Conservation (phyloP, 495 filamentous ascomycete genomes). For the Aspergillus sclerotiicarbonarius region DNA sequence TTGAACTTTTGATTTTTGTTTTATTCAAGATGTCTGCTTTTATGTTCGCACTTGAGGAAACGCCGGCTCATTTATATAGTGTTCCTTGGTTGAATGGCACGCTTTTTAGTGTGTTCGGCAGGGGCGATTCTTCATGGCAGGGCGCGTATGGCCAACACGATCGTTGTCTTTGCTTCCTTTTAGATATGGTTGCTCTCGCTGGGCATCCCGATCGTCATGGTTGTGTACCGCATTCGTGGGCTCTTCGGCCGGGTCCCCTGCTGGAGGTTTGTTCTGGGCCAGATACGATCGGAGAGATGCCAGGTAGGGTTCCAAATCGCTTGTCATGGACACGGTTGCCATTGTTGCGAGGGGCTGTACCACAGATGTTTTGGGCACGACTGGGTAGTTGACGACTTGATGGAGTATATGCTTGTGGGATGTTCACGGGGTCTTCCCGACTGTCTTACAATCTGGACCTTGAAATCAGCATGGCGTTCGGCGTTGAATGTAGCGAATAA, state of each 20-base stretch:
- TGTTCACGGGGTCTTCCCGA: background rate
- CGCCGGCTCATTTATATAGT: conserved; percentile 26
- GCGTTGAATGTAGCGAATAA: conserved; percentile 2
- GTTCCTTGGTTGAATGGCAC: conserved; percentile 33
- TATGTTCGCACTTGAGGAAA: background rate
- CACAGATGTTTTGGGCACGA: background rate
- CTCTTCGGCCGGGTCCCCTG: background rate
- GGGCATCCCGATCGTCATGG: background rate
- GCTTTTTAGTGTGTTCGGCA: conserved; percentile 2
- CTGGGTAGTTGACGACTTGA: background rate
- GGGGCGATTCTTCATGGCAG: background rate
- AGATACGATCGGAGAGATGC: conserved; percentile 32
- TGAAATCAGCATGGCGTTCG: conserved; percentile 16
- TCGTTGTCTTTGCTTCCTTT: background rate
- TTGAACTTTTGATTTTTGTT: conserved; percentile 6
- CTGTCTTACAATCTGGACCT: conserved; percentile 15
- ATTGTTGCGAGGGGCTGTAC: conserved; percentile 15
- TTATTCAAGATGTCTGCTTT: background rate
- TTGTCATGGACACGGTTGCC: conserved; percentile 32
- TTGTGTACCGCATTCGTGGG: background rate
- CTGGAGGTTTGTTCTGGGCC: conserved; percentile 7
- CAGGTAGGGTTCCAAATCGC: conserved; percentile 32
- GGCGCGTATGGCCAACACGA: background rate
- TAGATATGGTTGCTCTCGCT: background rate
- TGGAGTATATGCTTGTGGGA: background rate